These are phyloP conservation scores for Pulveroboletus sp. DNA, from an alignment of 768 basidiomycete species.

Conservation along the genomic window DNA sequence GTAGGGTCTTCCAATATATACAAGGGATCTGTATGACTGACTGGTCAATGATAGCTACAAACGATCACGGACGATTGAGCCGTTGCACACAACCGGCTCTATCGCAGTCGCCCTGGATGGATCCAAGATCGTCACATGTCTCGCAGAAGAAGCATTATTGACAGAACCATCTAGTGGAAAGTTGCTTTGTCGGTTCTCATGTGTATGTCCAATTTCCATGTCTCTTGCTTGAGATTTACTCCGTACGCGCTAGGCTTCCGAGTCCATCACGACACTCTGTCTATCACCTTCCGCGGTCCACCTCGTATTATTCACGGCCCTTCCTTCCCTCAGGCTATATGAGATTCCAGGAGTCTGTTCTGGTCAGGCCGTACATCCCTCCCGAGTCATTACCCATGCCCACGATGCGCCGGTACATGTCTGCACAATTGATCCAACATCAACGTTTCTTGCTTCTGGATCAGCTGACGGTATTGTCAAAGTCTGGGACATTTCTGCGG, in stretches of 20 bases:
- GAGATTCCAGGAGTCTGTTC: slow-evolving; percentile 55
- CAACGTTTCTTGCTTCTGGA: slow-evolving; percentile 89
- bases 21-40: slow-evolving; percentile 6
- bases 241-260: slow-evolving; percentile 63
- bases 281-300: slow-evolving; percentile 71
- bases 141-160: slow-evolving; percentile 79
- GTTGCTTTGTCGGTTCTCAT: slow-evolving; percentile 75
- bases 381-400: slow-evolving; percentile 73
- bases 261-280: slow-evolving; percentile 78
- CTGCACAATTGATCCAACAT: slow-evolving; percentile 77
- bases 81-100: slow-evolving; percentile 86
- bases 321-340: slow-evolving; percentile 78
- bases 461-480: slow-evolving; percentile 96
- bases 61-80: slow-evolving; percentile 65
- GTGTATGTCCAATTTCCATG: slow-evolving; percentile 49
- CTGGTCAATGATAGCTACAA: slow-evolving; percentile 52
- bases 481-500: slow-evolving; percentile 88
- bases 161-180: slow-evolving; percentile 74
- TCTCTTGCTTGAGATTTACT: slow-evolving; percentile 1
- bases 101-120: slow-evolving; percentile 79
- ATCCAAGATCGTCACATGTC: slow-evolving; percentile 73
- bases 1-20: slow-evolving; percentile 6
- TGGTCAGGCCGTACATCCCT: slow-evolving; percentile 56
- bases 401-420: slow-evolving; percentile 95
- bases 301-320: slow-evolving; percentile 76